Percentiles rank a stretch among this genome's conserved stretches.
phyloP scores from a whole-genome alignment of 129 eudicot genomes.

The Ambrosia trifida region DNA sequence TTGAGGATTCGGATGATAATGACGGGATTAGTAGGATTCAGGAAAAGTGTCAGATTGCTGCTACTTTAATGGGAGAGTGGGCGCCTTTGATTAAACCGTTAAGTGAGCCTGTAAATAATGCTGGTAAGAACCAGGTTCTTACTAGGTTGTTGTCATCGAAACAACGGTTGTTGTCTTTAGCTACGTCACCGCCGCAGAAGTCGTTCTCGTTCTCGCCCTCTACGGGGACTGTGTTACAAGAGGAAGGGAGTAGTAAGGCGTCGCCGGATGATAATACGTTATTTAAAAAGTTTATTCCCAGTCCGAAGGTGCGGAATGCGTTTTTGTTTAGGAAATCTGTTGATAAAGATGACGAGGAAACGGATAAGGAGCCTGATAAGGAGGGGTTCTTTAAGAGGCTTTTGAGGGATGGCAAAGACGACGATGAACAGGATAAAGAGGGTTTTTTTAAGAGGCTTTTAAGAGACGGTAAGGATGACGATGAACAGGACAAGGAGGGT shows the following conservation, averaged over 20 bases:
- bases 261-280: constrained; percentile 73
- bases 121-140: constrained; percentile 80
- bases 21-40: constrained; percentile 96
- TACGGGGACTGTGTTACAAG: constrained; percentile 43
- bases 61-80: constrained; percentile 98
- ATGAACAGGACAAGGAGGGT: constrained; percentile 69
- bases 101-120: constrained; percentile 43
- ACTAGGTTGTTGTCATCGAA: constrained; percentile 74
- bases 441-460: constrained; percentile 46
- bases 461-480: constrained; percentile 57
- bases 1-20: constrained; percentile 94
- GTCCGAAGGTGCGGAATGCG: constrained; percentile 88
- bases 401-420: constrained; percentile 52
- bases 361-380: constrained; percentile 69
- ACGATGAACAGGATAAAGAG: constrained; percentile 46
- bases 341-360: constrained; percentile 68
- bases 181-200: constrained; percentile 70
- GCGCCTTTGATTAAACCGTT: constrained; percentile 69
- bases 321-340: constrained; percentile 74
- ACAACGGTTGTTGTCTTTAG: constrained; percentile 69
- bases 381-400: constrained; percentile 76
- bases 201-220: constrained; percentile 65
- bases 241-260: constrained; percentile 66
- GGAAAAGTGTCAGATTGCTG: constrained; percentile 97
- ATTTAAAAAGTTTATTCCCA: constrained; percentile 84